phyloP scores from a whole-genome alignment of 805 yeast species.

The Candida yuanshanica region DNA sequence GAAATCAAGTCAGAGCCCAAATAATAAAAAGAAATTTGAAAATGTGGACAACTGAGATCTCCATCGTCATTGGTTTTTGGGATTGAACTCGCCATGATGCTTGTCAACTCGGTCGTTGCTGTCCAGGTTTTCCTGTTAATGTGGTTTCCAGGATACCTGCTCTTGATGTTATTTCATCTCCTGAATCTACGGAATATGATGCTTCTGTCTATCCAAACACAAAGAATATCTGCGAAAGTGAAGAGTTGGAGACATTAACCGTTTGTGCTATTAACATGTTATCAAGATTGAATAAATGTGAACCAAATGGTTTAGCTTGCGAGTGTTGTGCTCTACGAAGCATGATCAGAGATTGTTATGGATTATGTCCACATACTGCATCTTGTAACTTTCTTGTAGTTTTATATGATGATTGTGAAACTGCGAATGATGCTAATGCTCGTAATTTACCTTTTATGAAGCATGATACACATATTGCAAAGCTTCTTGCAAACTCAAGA shows the following conservation, averaged over 20 bases:
- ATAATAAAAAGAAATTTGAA: too few species aligned
- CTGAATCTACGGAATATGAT: constrained; percentile 29
- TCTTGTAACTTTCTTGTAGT: constrained; percentile 42
- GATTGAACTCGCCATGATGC: neutral
- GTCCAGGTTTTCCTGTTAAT: neutral
- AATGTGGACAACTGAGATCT: too few species aligned
- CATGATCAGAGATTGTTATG: constrained; percentile 39
- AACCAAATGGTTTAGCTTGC: constrained; percentile 49
- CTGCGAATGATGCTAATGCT: constrained; percentile 44
- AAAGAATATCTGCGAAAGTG: constrained; percentile 37
- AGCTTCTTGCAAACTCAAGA: constrained; percentile 21
- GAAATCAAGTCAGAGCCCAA: too few species aligned
- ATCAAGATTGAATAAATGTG: constrained; percentile 41
- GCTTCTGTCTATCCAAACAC: constrained; percentile 44
- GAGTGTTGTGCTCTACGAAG: constrained; percentile 52
- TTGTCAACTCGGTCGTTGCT: neutral
- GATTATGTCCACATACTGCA: constrained; percentile 42
- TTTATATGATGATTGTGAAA: constrained; percentile 39
- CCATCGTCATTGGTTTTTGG: neutral
- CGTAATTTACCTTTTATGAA: constrained; percentile 46
- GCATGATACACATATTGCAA: constrained; percentile 29
- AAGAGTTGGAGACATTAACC: constrained; percentile 37
- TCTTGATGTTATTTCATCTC: constrained; percentile 16
- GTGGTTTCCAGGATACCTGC: constrained; percentile 1
- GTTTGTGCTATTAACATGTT: constrained; percentile 43